Evolutionary conservation across 345 rosid genomes (phyloP), one percentile per base, ranked within the genome.

Genomic region (Lepidium africanum): DNA sequence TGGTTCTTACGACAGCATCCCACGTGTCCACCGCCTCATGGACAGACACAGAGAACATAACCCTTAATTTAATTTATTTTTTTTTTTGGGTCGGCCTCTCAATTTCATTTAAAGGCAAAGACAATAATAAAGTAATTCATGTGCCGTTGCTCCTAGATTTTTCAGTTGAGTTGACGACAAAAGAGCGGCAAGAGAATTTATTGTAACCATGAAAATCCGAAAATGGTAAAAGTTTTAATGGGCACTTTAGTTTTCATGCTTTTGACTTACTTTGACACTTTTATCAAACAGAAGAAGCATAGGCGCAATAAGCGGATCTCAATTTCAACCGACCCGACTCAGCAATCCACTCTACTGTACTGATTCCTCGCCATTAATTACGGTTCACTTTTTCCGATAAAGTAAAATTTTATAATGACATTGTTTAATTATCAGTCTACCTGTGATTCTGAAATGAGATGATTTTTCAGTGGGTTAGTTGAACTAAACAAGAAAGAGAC

Each of bases 221-320:
- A 25, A 25, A 25, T 25, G 27, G 27, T 25, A 25, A 25, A 25
- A 2, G 2, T 25, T 25, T 25, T 27, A 4, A 6, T 30, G 7
- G 33, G 1, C 33, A 39, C 16, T 19, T 38, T 23, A 41, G 48
- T 23, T 66, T 56, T 46, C 15, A 12, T 37, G 47, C 42, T 69
- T 56, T 54, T n/a, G 40, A n/a, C 43, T 19, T 16, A 4, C 11
- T 32, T 25, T 3, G 13, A 19, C 40, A 13, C 56, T 52, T 54
- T 56, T 65, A 37, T 11, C 66, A 49, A 7, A 36, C 65, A 48
- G 27, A 12, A 21, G 55, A 58, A 6, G 62, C 62, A 51, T 37
- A 43, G 57, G 63, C 73, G 73, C 63, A 74, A 52, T 74, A 43
- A 15, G 50, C 57, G 77, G 77, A 74, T 52, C 77, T 71, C 52